Base-by-base conservation (phyloP, 805 yeast genomes). In the Candida patagonica region DNA sequence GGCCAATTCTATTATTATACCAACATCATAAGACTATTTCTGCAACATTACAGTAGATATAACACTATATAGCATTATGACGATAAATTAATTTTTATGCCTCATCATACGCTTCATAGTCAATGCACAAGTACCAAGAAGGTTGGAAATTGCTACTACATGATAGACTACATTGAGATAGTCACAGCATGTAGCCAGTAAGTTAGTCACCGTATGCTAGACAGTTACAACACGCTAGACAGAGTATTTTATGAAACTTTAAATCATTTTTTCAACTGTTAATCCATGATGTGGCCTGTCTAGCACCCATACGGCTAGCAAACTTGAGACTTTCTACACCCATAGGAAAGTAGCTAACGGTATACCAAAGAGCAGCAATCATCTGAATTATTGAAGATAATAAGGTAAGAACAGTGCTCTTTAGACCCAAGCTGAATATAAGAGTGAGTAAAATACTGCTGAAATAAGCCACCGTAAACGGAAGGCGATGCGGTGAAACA, bases 331-430 rank as follows among this genome's bases (percentile, higher is more conserved):
- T 81, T 45, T 82, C 80, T 1, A 89, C 83, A 9, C 98, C 98
- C 64, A 88, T 82, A 10, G 98, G 98, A 71, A 92, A 89, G 60
- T 92, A 92, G 53, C 95, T 83, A 30, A 89, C 69, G 0, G 92
- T 79, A 59, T 92, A 92, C 68, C 88, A 88, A 4, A 86, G 53
- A n/a, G 92, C 87, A 1, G 96, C 89, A 41, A 92, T 60, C 6
- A 88, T 65, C 59, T 92, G 96, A 8, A 83, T 60, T 2, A 81
- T 60, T 31, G 92, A 81, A 24, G 86, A 76, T 9, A 86, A 55
- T 8, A 92, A 61, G 0, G 97, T 86, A 38, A 87, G 62, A 5
- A 92, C 53, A 0, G 95, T 78, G 40, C 82, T 76, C 51, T 78
- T 80, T 50, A 78, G 55, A 22, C 80, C 66, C 5, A 85, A 73